A percentile compares a stretch with the other conserved stretches of the same genome.
phyloP scores from a whole-genome alignment of 2,329 filamentous ascomycete genomes.

The Cladosporium sp. region DNA sequence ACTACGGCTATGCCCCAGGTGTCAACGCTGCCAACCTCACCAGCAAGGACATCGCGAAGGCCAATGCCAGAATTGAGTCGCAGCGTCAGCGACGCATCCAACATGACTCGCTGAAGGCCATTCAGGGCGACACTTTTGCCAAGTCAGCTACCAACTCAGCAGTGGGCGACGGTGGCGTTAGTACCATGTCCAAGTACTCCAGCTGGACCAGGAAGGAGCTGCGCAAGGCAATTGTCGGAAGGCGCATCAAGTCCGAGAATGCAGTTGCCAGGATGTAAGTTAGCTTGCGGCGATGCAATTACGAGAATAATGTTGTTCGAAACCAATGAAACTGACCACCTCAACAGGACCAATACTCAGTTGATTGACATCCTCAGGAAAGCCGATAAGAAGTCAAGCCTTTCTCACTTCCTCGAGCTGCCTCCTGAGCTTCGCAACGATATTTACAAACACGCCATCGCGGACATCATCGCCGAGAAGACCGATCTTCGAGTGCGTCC shows the following conservation, averaged over 20 bases:
- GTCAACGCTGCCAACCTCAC: slow-evolving; percentile 15
- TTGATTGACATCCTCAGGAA: background rate
- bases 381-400: background rate
- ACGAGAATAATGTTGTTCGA: background rate
- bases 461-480: background rate
- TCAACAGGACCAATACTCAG: background rate
- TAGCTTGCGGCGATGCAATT: background rate
- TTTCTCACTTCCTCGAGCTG: slow-evolving; percentile 10
- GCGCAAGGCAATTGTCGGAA: background rate
- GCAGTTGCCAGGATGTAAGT: slow-evolving; percentile 9
- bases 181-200: background rate
- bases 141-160: background rate
- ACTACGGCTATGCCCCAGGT: background rate
- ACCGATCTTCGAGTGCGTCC: slow-evolving; percentile 3
- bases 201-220: background rate
- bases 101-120: background rate
- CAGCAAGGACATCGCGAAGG: background rate
- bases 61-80: background rate
- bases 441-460: slow-evolving; percentile 13
- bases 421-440: slow-evolving; percentile 21
- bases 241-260: background rate
- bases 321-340: background rate
- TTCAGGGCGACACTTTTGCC: background rate
- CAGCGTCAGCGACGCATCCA: too few relatives aligned
- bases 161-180: background rate